A percentile compares a stretch with the other conserved stretches of the same genome.
Conservation (phyloP, 1,284 basidiomycete genomes). For the Xerocomus minutiporus region DNA sequence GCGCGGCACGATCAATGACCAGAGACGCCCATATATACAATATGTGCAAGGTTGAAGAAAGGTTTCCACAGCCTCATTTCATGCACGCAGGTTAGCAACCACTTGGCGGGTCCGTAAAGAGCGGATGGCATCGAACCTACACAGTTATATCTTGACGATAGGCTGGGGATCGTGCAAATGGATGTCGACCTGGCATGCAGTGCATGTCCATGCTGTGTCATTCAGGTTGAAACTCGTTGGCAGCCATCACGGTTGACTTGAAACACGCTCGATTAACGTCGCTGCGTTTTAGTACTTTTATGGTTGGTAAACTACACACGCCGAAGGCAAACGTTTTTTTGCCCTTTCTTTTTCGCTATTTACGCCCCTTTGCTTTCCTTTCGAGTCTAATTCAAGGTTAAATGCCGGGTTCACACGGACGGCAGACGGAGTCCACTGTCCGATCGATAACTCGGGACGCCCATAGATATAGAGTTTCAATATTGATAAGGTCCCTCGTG, state of each 20-base stretch:
- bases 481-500: neutral
- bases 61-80: neutral
- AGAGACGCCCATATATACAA: too few relatives aligned
- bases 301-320: neutral
- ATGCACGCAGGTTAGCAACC: too few relatives aligned
- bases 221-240: neutral
- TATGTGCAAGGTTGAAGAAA: neutral
- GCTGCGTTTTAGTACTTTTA: neutral
- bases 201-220: neutral
- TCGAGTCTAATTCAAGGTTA: neutral
- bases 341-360: neutral
- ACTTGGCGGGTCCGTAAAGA: neutral
- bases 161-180: neutral
- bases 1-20: too few relatives aligned
- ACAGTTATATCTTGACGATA: neutral
- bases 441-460: slow-evolving; percentile 9
- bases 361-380: neutral
- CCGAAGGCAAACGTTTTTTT: neutral
- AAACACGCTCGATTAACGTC: neutral
- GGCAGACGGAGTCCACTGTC: neutral
- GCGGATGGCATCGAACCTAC: neutral
- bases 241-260: neutral
- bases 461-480: slow-evolving; percentile 5
- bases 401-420: slow-evolving; percentile 11
- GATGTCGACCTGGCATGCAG: neutral